These are phyloP conservation scores for Mycena crocata DNA, from an alignment of 768 basidiomycete species.

Conservation along the genomic window DNA sequence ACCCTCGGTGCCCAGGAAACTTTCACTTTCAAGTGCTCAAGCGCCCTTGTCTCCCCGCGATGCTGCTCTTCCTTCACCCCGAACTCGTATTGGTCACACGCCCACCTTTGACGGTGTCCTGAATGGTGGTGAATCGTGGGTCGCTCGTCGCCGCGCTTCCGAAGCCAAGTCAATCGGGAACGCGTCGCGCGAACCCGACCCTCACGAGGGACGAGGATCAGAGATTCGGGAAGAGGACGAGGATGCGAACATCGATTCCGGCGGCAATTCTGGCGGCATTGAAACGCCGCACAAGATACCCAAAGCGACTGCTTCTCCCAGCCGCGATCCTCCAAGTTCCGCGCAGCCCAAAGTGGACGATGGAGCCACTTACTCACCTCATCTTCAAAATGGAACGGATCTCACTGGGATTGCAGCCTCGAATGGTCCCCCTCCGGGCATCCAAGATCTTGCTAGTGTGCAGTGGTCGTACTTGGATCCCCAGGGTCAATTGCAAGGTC, in stretches of 20 bases:
- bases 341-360: slow-evolving; percentile 21
- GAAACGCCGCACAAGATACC: slow-evolving; percentile 4
- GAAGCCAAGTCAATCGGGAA: slow-evolving; percentile 60
- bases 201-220: slow-evolving; percentile 52
- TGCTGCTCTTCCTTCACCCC: slow-evolving; percentile 69
- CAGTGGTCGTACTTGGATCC: slow-evolving; percentile 97
- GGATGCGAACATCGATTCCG: slow-evolving; percentile 28
- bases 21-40: slow-evolving; percentile 74
- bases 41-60: slow-evolving; percentile 72
- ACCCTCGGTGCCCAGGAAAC: slow-evolving; percentile 69
- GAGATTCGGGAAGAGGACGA: slow-evolving; percentile 70
- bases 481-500: slow-evolving; percentile 92
- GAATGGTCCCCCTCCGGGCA: slow-evolving; percentile 56
- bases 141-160: slow-evolving; percentile 71
- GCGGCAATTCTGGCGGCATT: slow-evolving; percentile 18
- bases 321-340: slow-evolving; percentile 14
- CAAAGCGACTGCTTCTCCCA: slow-evolving; percentile 17
- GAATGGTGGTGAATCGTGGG: slow-evolving; percentile 75
- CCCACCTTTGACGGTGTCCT: slow-evolving; percentile 82
- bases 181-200: slow-evolving; percentile 52
- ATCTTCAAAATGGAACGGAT: slow-evolving; percentile 30
- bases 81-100: slow-evolving; percentile 68
- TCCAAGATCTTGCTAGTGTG: slow-evolving; percentile 67
- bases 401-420: slow-evolving; percentile 26
- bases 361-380: slow-evolving; percentile 15